Conservation (phyloP, 345 rosid species). For the Noccaea bulbosa region DNA sequence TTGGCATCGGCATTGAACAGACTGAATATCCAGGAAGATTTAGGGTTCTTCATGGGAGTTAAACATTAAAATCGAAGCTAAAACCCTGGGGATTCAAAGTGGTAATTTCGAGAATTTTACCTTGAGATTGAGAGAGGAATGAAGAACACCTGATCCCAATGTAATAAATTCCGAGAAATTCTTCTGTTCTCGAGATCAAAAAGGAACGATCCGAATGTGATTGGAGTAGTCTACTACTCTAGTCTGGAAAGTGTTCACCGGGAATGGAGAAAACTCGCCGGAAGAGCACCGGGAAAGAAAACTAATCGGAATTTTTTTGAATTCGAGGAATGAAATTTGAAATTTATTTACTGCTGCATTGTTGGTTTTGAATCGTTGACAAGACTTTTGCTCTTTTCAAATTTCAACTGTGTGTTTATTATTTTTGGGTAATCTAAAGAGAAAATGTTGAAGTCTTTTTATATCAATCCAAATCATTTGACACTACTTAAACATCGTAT, state of each 20-base stretch:
- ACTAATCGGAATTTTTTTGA: not conserved
- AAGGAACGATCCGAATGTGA: not conserved
- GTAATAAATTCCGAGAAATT: not conserved
- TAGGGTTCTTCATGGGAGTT: too few relatives aligned
- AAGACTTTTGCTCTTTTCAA: constrained; percentile 17
- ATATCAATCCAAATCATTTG: not conserved
- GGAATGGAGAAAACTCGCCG: not conserved
- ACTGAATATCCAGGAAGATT: too few relatives aligned
- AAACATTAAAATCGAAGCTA: not conserved
- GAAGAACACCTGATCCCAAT: constrained; percentile 14
- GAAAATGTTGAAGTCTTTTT: not conserved
- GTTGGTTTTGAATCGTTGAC: constrained; percentile 15
- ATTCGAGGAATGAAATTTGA: not conserved
- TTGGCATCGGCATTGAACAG: not conserved
- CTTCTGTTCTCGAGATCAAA: constrained; percentile 1
- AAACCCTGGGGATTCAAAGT: not conserved
- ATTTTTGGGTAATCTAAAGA: constrained; percentile 17
- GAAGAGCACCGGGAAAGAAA: not conserved
- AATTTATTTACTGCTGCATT: constrained; percentile 10
- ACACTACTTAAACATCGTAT: constrained; percentile 32
- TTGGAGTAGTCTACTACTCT: not conserved
- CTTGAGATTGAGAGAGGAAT: constrained; percentile 21
- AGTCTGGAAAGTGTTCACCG: not conserved
- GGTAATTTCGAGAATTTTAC: constrained; percentile 20
- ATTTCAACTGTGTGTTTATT: constrained; percentile 13